Evolutionary conservation across 2,329 filamentous ascomycete genomes (phyloP), one percentile per base, ranked within the genome.

Genomic region (Diaporthe ilicicola): DNA sequence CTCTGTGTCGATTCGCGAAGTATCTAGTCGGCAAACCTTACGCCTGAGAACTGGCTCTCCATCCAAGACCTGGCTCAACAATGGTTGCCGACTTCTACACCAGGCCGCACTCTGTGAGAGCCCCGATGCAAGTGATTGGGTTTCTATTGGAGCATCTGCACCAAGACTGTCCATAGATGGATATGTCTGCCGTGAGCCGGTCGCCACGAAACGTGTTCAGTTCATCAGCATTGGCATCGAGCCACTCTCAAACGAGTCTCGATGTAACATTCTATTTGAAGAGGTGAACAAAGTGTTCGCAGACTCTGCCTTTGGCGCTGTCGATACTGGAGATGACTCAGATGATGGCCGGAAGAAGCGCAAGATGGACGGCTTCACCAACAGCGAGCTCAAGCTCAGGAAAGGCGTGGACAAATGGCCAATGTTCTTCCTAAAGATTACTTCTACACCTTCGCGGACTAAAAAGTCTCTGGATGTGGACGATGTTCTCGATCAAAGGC

Each of bases 351-450:
- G 72, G 75, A 68, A 79, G 74, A 70, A 77, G 39, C 42, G 27
- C 71, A 88, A 86, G 70, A 79, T 76, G 8, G 83, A 86, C 34
- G 83, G 82, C 1, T 87, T 84, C 69, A 88, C 84, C 1, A 81
- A 79, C 39, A 86, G 81, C 73, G 87, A 90, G 70, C 74, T 88
- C 46, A 89, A 85, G 76, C 80, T 81, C 15, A 86, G 84, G 53
- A 95, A 93, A 77, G 86, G 90, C 0, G 83, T 95, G 12, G 94
- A 98, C 76, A 88, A 90, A 64, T 96, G 94, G 90, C 94, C 95
- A 0, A 95, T 95, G 91, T 98, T 97, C 76, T 92, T 91, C 75
- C 82, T 98, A n/a, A 89, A 89, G 34, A 88, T 97, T 44, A 82
- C 85, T 2, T 76, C 64, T 46, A 24, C 34, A 24, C 19, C 37